A percentile compares a stretch with the other conserved stretches of the same genome.
Evolutionary conservation across 2,329 filamentous ascomycete species (phyloP).

Genomic region (Acephala macrosclerotiorum): DNA sequence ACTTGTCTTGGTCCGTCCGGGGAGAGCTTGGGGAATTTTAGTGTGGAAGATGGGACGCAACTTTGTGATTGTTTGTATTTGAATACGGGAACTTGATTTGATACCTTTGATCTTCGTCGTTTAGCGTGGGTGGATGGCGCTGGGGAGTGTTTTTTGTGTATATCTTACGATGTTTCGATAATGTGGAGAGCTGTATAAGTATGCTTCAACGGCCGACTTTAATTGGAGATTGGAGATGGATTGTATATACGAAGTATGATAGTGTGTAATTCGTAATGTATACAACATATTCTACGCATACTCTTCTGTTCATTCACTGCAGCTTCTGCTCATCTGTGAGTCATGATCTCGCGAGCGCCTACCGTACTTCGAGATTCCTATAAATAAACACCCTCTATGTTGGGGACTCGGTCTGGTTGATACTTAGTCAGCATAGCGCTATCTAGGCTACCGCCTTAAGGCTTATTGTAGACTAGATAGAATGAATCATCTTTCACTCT

Average conservation of each 20-base stretch:
- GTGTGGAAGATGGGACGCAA: constrained; percentile 34
- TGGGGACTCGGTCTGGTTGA: no score
- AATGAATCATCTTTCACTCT: no score
- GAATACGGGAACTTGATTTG: constrained; percentile 37
- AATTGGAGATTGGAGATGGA: neutral
- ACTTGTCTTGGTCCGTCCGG: constrained; percentile 57
- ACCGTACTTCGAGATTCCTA: no score
- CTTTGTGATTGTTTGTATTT: constrained; percentile 40
- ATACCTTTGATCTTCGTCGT: neutral
- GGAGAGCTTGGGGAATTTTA: constrained; percentile 48
- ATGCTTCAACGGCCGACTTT: neutral
- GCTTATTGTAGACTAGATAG: no score
- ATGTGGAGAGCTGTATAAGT: neutral
- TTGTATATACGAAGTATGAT: neutral
- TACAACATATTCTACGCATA: no score
- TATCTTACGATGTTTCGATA: neutral
- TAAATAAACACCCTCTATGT: no score
- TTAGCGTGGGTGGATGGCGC: neutral
- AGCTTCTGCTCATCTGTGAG: no score
- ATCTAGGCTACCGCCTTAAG: no score
- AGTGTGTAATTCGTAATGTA: no score
- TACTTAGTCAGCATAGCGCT: no score
- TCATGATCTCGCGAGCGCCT: no score
- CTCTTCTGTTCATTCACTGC: no score
- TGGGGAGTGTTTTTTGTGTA: neutral